Evolutionary conservation across 805 yeast species (phyloP).

Genomic region (Wickerhamiella allomyrinae): DNA sequence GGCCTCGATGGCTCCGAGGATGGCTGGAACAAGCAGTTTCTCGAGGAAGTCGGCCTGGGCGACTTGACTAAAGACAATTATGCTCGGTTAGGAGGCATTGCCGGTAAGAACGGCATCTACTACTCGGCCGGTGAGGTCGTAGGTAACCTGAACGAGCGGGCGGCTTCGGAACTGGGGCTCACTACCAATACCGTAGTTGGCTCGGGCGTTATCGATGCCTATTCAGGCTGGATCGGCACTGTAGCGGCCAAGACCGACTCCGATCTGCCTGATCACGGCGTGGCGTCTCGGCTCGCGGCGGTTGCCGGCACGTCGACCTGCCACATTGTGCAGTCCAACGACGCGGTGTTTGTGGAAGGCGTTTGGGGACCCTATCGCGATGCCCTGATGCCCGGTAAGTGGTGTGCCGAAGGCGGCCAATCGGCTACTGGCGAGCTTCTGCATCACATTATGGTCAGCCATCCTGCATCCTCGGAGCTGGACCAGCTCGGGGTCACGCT

Average conservation of each 20-base stretch:
- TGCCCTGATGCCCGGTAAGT: constrained; percentile 73
- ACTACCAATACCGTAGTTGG: constrained; percentile 73
- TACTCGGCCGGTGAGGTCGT: constrained; percentile 82
- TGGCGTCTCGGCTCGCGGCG: constrained; percentile 83
- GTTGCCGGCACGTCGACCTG: constrained; percentile 98
- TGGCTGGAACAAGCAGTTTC: constrained; percentile 84
- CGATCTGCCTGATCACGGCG: constrained; percentile 25
- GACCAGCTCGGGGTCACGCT: constrained; percentile 46
- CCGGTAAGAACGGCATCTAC: constrained; percentile 56
- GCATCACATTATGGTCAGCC: constrained; percentile 74
- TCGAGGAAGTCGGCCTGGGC: constrained; percentile 49
- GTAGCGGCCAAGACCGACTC: constrained; percentile 77
- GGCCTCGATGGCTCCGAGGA: constrained; percentile 77
- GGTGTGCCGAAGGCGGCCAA: constrained; percentile 99
- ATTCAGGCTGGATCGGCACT: constrained; percentile 98
- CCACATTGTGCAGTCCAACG: constrained; percentile 74
- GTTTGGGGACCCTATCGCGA: constrained; percentile 99
- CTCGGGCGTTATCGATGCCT: constrained; percentile 93
- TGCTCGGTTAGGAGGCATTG: constrained; percentile 69
- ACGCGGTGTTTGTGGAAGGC: constrained; percentile 83
- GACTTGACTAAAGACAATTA: constrained; percentile 71
- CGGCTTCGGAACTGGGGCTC: constrained; percentile 77
- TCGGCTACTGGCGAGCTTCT: constrained; percentile 90
- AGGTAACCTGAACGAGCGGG: constrained; percentile 47
- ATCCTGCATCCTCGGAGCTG: constrained; percentile 73